Evolutionary conservation across 495 filamentous ascomycete species (phyloP).

Genomic region (Penicillium arizonense): DNA sequence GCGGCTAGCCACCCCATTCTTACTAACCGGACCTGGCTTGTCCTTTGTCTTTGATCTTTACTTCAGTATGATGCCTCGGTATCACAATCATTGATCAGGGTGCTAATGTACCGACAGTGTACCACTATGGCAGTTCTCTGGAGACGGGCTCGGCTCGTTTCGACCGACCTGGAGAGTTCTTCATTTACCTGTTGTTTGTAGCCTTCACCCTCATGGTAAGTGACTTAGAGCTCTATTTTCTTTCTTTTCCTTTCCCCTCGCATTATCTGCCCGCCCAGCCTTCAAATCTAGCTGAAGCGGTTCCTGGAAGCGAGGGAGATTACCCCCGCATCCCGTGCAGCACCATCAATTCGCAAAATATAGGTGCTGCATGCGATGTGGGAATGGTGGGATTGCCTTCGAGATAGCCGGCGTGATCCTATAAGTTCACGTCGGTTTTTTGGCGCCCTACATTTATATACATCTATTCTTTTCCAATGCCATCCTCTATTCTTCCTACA

Average conservation of each 20-base stretch:
- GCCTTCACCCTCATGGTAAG: conserved; percentile 61
- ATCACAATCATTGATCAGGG: conserved; percentile 8
- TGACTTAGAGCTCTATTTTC: conserved; percentile 22
- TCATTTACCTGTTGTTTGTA: conserved; percentile 65
- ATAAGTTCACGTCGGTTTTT: conserved; percentile 66
- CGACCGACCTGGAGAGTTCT: conserved; percentile 63
- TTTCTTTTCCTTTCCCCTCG: conserved; percentile 55
- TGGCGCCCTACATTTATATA: conserved; percentile 79
- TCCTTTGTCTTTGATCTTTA: conserved; percentile 79
- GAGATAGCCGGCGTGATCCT: conserved; percentile 72
- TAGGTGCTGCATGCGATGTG: conserved; percentile 69
- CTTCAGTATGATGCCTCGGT: conserved; percentile 56
- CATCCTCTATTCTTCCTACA: conserved; percentile 16
- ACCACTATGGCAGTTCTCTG: conserved; percentile 60
- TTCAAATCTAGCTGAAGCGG: conserved; percentile 74
- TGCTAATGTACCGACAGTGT: conserved; percentile 52
- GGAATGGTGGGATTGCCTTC: conserved; percentile 88
- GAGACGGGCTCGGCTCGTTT: conserved; percentile 62
- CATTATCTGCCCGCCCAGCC: conserved; percentile 96
- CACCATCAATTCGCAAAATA: conserved; percentile 75
- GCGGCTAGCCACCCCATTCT: conserved; percentile 68
- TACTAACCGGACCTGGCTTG: conserved; percentile 63
- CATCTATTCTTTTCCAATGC: conserved; percentile 21
- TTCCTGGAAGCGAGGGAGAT: conserved; percentile 99
- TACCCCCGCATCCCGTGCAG: conserved; percentile 73